Conservation (phyloP, 2,329 filamentous ascomycete genomes). For the Xylariales sp. region DNA sequence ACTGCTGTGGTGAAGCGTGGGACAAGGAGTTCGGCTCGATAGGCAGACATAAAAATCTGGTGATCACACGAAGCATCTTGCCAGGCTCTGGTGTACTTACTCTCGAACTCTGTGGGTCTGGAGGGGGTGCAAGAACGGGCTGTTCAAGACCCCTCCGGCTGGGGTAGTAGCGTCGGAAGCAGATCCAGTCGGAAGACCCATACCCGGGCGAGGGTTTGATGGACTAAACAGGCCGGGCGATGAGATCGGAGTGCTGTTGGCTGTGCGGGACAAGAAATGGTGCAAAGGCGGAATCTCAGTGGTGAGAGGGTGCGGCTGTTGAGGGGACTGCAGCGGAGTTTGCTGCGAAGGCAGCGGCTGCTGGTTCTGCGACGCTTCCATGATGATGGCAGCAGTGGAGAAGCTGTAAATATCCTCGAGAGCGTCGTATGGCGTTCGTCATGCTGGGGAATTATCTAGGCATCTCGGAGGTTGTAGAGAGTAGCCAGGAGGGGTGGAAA, state of each 20-base stretch:
- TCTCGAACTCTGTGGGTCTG: conserved; percentile 73
- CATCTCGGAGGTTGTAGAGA: background rate
- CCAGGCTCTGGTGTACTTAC: conserved; percentile 51
- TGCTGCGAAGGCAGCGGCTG: too few relatives aligned
- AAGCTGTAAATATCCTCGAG: background rate
- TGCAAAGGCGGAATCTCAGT: conserved; percentile 29
- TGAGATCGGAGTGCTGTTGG: conserved; percentile 54
- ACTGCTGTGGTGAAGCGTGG: conserved; percentile 8
- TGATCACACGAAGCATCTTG: background rate
- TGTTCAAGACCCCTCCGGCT: conserved; percentile 37
- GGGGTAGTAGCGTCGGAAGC: conserved; percentile 52
- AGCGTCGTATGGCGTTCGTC: conserved; percentile 1
- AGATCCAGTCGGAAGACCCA: conserved; percentile 33
- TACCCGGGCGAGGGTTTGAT: conserved; percentile 35
- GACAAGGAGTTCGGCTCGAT: too few relatives aligned
- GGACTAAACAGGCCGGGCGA: conserved; percentile 61
- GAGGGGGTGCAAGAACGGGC: conserved; percentile 64
- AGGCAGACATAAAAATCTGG: too few relatives aligned
- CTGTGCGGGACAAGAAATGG: conserved; percentile 41
- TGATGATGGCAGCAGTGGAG: conserved; percentile 14
- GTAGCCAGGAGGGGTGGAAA: background rate
- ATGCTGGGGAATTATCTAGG: conserved; percentile 4
- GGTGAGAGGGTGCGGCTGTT: conserved; percentile 28
- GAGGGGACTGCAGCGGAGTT: conserved; percentile 21
- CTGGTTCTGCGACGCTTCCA: too few relatives aligned